These are phyloP conservation scores for Powellomyces hirtus DNA, from an alignment of 192 early-diverging fungal species.

Conservation along the genomic window DNA sequence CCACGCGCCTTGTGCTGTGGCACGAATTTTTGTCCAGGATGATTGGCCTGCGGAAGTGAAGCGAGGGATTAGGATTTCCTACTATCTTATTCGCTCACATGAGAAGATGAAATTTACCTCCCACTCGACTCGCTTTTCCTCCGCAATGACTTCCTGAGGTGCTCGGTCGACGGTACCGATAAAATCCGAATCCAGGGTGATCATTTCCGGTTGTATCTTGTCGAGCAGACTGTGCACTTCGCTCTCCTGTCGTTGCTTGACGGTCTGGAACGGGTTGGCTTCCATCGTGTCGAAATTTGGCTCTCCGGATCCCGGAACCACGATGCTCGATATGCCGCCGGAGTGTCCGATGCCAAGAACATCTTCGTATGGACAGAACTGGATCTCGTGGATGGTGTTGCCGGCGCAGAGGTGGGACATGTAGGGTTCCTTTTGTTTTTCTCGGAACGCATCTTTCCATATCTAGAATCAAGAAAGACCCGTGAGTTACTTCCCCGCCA, in stretches of 20 bases:
- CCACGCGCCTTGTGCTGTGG: constrained; percentile 64
- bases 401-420: constrained; percentile 73
- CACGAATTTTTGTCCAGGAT: constrained; percentile 49
- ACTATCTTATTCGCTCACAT: neutral
- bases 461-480: no score
- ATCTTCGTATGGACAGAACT: constrained; percentile 96
- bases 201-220: constrained; percentile 94
- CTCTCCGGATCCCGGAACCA: constrained; percentile 92
- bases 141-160: constrained; percentile 53
- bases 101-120: constrained; percentile 39
- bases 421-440: constrained; percentile 80
- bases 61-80: neutral
- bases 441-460: constrained; percentile 84
- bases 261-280: constrained; percentile 90
- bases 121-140: constrained; percentile 60
- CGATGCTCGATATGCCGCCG: constrained; percentile 72
- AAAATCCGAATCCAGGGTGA: constrained; percentile 77
- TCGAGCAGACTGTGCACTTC: constrained; percentile 88
- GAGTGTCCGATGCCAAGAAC: constrained; percentile 82
- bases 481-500: no score
- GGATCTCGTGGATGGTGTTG: constrained; percentile 50
- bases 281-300: constrained; percentile 94
- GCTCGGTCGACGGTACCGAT: constrained; percentile 77
- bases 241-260: constrained; percentile 79
- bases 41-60: constrained; percentile 35